Evolutionary conservation across 2,329 filamentous ascomycete genomes (phyloP).

Genomic region (Davidsoniella australis): DNA sequence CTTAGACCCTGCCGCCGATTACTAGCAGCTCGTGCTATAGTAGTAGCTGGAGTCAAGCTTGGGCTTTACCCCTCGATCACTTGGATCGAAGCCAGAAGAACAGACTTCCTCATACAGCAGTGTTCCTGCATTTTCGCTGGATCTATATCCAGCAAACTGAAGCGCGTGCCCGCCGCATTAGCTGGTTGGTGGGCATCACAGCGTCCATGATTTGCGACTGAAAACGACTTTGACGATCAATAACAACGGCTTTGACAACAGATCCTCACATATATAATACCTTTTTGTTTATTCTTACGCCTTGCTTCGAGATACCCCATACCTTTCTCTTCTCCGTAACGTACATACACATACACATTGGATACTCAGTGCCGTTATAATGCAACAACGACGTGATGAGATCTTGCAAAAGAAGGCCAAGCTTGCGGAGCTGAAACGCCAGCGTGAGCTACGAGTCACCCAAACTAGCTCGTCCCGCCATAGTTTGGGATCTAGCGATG

Average conservation of each 20-base stretch:
- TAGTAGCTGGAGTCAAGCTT: too few relatives aligned
- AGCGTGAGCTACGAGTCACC: slow-evolving; percentile 67
- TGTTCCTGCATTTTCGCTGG: not conserved
- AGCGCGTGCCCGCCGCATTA: not conserved
- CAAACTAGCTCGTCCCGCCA: slow-evolving; percentile 55
- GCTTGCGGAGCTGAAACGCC: slow-evolving; percentile 86
- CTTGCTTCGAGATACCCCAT: not conserved
- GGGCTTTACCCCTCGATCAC: too few relatives aligned
- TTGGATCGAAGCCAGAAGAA: too few relatives aligned
- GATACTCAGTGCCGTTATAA: not conserved
- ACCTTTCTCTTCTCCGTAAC: not conserved
- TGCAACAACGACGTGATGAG: slow-evolving; percentile 78
- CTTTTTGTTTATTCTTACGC: not conserved
- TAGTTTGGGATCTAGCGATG: slow-evolving; percentile 52
- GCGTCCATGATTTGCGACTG: too few relatives aligned
- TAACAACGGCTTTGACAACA: too few relatives aligned
- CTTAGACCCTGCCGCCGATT: too few relatives aligned
- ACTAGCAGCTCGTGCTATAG: too few relatives aligned
- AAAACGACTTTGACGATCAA: too few relatives aligned
- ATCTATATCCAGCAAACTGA: not conserved
- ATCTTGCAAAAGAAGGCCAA: slow-evolving; percentile 93
- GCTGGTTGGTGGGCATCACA: too few relatives aligned
- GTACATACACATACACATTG: not conserved
- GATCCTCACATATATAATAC: not conserved
- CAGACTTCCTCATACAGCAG: too few relatives aligned